Evolutionary conservation across 352 stramenopile species (phyloP).

Genomic region (Phytophthora sojae): DNA sequence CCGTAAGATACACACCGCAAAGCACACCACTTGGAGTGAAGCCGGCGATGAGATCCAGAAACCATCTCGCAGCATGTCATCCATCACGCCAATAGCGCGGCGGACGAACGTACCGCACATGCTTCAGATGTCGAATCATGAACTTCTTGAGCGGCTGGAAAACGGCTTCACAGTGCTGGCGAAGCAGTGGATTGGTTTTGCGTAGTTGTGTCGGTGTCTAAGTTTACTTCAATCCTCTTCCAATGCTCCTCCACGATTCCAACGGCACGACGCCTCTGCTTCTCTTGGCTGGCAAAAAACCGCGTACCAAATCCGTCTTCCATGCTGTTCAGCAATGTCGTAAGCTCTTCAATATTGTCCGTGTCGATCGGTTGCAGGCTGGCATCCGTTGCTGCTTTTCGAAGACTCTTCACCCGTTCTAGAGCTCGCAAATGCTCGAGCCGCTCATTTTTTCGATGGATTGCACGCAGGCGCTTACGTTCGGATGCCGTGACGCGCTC

Average conservation of each 20-base stretch:
- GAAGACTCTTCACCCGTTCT: not conserved
- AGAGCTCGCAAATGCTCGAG: not conserved
- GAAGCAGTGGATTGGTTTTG: constrained; percentile 13
- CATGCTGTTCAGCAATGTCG: constrained; percentile 21
- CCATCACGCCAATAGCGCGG: constrained; percentile 17
- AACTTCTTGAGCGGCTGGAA: constrained; percentile 40
- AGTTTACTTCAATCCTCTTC: constrained; percentile 32
- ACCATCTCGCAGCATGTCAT: constrained; percentile 17
- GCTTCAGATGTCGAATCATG: constrained; percentile 39
- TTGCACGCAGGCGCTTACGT: not conserved
- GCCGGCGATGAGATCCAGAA: constrained; percentile 36
- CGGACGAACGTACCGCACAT: constrained; percentile 33
- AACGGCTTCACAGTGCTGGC: constrained; percentile 33
- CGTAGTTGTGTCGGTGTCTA: constrained; percentile 19
- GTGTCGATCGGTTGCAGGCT: not conserved
- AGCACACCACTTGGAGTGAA: constrained; percentile 30
- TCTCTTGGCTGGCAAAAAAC: constrained; percentile 17
- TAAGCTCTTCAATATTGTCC: not conserved
- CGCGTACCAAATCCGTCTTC: constrained; percentile 21
- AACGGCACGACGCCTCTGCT: not conserved
- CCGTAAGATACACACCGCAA: constrained; percentile 37
- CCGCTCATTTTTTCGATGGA: not conserved
- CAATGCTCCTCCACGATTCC: constrained; percentile 36
- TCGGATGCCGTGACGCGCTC: not conserved
- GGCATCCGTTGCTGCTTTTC: not conserved